Conservation (phyloP, 1,284 basidiomycete species). For the Moniliella sp. region DNA sequence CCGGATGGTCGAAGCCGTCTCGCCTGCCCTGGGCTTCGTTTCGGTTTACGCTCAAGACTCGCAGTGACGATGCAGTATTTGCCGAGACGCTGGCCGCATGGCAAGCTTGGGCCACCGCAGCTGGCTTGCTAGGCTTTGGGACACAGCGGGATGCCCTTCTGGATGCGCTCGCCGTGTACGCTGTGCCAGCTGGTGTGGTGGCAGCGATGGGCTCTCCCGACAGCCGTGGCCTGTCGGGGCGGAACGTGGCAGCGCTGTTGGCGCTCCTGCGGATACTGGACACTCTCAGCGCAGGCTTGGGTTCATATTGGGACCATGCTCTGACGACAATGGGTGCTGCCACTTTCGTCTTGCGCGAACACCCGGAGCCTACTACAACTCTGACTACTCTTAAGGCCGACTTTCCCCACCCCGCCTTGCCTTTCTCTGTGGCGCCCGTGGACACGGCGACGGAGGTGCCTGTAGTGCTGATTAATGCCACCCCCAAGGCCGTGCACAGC, state of each 20-base stretch:
- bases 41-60: conserved; percentile 67
- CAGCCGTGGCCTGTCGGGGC: no score
- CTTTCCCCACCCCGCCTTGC: no score
- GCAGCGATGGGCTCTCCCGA: conserved; percentile 56
- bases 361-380: no score
- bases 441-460: conserved; percentile 2
- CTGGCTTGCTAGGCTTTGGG: conserved; percentile 60
- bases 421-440: conserved; percentile 1
- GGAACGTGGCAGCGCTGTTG: neutral
- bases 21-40: conserved; percentile 31
- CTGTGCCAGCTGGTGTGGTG: conserved; percentile 66
- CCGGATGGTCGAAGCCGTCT: conserved; percentile 3
- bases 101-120: conserved; percentile 63
- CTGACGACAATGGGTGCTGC: conserved; percentile 42
- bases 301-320: conserved; percentile 69
- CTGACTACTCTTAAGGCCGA: no score
- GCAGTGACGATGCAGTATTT: conserved; percentile 66
- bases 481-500: conserved; percentile 2
- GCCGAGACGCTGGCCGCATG: conserved; percentile 58
- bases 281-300: conserved; percentile 61
- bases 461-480: conserved; percentile 2
- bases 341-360: conserved; percentile 4
- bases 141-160: conserved; percentile 85
- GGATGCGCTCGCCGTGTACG: conserved; percentile 60
- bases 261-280: neutral